Evolutionary conservation across 306 rosid species (phyloP), one percentile per base, ranked within the genome.

Genomic region (Erythrophleum fordii): DNA sequence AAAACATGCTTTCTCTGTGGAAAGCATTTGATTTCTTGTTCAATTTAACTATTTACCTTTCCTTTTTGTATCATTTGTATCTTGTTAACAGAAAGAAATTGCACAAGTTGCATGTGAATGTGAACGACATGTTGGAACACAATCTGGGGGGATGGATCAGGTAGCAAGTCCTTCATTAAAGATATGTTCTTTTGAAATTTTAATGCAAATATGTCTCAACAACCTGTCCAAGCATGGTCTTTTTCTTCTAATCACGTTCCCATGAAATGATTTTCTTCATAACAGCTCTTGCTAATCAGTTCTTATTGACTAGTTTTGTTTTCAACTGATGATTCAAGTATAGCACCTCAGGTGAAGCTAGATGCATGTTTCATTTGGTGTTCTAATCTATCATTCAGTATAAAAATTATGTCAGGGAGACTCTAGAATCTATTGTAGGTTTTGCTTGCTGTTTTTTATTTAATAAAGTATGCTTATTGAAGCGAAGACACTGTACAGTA

Each of bases 81-180:
- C 16, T 79, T 75, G 70, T 61, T 78, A 59, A 82, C 91, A 92
- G 97, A 90, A 87, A 90, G 91, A 87, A 46, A 58, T 92, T 68
- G 97, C 95, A 48, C 87, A 89, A 80, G 86, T 90, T 60, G 89
- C 93, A 3, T 92, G 97, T 17, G 91, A 87, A 9, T 90, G 97
- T 82, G 97, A 90, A 77, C 80, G 89, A 42, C 91, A 89, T 69
- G 89, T 92, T 48, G 95, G 97, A 41, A 92, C 93, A 31, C 94
- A 87, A 73, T 89, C 95, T 44, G 92, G 97, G 42, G 95, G 95
- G 73, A 92, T 90, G 95, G 97, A 92, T 86, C 97, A 92, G 93
- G 94, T 90, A 52, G 53, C 28, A 59, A 11, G 41, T 35, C 61
- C 68, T 8, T n/a, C 56, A 0, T 78, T 39, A 0, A 25, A 14